Base-by-base conservation (phyloP, 2,329 filamentous ascomycete genomes). In the Amphichorda felina region DNA sequence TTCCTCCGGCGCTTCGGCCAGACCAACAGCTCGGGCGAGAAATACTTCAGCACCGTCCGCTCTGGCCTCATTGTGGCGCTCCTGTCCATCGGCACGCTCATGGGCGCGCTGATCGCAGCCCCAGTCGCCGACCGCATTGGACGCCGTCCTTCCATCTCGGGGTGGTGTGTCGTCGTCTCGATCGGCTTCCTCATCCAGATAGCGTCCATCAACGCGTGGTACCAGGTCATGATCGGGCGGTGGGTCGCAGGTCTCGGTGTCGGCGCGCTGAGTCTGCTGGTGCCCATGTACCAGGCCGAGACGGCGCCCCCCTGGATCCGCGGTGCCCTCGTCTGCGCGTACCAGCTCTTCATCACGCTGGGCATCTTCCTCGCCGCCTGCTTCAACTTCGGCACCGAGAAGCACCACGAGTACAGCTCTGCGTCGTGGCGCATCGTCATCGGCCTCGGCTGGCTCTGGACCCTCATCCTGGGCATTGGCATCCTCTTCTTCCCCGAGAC, bases 271-370 rank as follows among this genome's bases (percentile, higher is more conserved):
- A 76, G 70, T 8, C 68, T 81, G 5, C 55, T 77, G 10, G 75
- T 79, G 0, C 76, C 77, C n/a, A 78, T 84, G 73, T 84, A 82
- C 50, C 77, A 82, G 47, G 72, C 72, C n/a, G 80, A 85, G 55
- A 79, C 70, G 5, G 72, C 75, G 0, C 80, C 80, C 0, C 66
- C 74, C 11, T 75, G 74, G 51, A 72, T 84, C 34, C 68, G 80
- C 43, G 79, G 76, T 37, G 65, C 72, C 4, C 65, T 83, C 42
- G 72, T 84, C 33, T 69, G 69, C 32, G 69, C 68, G 10, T 84
- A 83, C 53, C 80, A 84, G 57, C 64, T 84, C 4, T 78, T 82
- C 56, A 81, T 84, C 54, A 83, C 78, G 0, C 56, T 82, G 31
- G 80, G 80, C 18, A 82, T 83, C 45, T 75, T 70, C 55, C 56